Conservation (phyloP, 306 rosid species). For the Casuarina glauca region DNA sequence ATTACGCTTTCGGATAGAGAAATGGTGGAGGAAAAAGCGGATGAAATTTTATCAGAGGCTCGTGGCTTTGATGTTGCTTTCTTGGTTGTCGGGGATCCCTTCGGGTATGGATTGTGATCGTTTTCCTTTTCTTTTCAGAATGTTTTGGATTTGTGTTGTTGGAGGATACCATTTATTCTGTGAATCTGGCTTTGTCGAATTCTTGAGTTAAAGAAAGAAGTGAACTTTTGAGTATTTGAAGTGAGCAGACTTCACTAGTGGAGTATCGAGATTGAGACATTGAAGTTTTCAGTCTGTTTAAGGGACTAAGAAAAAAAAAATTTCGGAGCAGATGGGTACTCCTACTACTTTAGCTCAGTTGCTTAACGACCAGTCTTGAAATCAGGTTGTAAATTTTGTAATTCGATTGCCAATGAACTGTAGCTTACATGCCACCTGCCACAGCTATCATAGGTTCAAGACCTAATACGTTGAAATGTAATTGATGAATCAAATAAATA, state of each 20-base stretch:
- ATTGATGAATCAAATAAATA: no score
- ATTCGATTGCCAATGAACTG: neutral
- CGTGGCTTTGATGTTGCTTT: conserved; percentile 50
- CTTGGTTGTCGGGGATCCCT: conserved; percentile 59
- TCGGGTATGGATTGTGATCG: conserved; percentile 37
- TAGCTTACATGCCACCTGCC: neutral
- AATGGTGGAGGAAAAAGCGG: conserved; percentile 80
- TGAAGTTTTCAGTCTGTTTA: neutral
- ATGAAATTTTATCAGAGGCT: conserved; percentile 42
- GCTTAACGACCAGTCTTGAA: neutral
- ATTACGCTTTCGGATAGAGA: conserved; percentile 83
- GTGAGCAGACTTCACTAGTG: neutral
- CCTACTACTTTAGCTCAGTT: neutral
- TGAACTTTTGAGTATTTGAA: neutral
- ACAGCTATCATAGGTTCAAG: neutral
- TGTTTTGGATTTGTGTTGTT: neutral
- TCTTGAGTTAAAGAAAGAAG: neutral
- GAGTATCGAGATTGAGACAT: neutral
- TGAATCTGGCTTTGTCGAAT: neutral
- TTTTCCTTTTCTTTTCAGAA: neutral
- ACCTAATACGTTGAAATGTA: no score
- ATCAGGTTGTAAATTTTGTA: neutral
- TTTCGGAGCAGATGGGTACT: neutral
- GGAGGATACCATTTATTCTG: neutral
- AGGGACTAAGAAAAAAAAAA: neutral